Base-by-base conservation (phyloP, 192 early-diverging fungal genomes). In the Linnemannia zychae region DNA sequence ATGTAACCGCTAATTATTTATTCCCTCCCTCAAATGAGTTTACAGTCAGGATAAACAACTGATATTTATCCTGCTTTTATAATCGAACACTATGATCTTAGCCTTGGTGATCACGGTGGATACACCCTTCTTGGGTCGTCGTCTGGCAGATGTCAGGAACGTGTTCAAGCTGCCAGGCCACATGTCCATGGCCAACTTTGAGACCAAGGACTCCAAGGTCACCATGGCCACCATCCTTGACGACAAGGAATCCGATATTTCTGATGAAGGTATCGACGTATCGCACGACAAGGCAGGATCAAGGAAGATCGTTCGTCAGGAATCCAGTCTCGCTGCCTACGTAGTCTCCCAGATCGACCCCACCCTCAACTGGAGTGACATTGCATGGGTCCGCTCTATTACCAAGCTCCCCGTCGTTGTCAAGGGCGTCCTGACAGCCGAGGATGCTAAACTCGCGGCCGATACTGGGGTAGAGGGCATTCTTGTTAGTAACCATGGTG, bases 401-500 rank as follows among this genome's bases (percentile, higher is more conserved):
- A 97, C 97, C 1, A 83, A 87, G 28, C 84, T 99, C 89, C 97
- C 97, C 20, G 94, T 99, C 46, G 87, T 98, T 7, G 91, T 99
- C 60, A 99, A 99, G 88, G 99, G 99, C 68, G 90, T 99, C 16
- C 91, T 98, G 79, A 94, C 93, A 13, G 95, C 91, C 33, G 97
- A 96, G 48, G 99, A 99, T 89, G 97, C 99, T 38, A 90, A 94
- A 12, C 76, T 96, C 67, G 98, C 99, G 4, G 95, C 94, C 44
- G 66, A 93, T 60, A 74, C 91, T 72, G 98, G 97, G 12, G 92
- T 94, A 69, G 91, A 91, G 24, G 99, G 95, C 60, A 93, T 99
- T 57, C 93, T 99, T 28, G 89, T 99, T 20, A 97, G 95, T 52
- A 99, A 99, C 86, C 99, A 99, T 81, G 99, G 98, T 67, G 99